phyloP scores from a whole-genome alignment of 2,329 filamentous ascomycete species.

The Penicillium sclerotiorum region DNA sequence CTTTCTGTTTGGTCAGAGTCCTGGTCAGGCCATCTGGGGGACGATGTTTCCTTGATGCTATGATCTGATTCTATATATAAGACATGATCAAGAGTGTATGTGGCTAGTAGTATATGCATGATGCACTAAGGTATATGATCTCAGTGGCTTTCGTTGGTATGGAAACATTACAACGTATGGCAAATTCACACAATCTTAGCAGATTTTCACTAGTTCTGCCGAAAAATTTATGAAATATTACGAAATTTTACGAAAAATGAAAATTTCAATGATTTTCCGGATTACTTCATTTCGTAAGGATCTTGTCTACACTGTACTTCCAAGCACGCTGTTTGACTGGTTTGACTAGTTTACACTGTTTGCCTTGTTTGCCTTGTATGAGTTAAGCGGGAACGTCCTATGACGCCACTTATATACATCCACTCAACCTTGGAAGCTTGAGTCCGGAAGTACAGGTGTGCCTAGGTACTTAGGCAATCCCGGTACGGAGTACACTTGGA shows the following conservation, averaged over 20 bases:
- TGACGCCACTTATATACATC: background rate
- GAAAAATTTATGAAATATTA: background rate
- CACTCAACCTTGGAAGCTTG: background rate
- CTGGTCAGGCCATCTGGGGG: constrained; percentile 1
- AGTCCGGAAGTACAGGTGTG: no score
- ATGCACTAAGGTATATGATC: no score
- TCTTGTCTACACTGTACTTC: background rate
- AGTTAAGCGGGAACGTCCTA: background rate
- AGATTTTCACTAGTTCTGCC: no score
- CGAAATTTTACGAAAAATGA: background rate
- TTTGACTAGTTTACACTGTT: background rate
- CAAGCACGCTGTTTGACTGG: background rate
- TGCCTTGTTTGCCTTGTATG: constrained; percentile 2
- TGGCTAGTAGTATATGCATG: no score
- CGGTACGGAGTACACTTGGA: no score
- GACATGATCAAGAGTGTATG: no score
- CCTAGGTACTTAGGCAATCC: no score
- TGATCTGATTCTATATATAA: background rate
- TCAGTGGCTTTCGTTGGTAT: no score
- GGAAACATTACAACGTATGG: no score
- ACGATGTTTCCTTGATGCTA: background rate
- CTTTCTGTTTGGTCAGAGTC: constrained; percentile 5
- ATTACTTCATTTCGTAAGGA: background rate
- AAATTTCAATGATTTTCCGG: background rate
- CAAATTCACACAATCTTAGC: no score